Base-by-base conservation (phyloP, 306 rosid genomes). In the Citrullus amarus region DNA sequence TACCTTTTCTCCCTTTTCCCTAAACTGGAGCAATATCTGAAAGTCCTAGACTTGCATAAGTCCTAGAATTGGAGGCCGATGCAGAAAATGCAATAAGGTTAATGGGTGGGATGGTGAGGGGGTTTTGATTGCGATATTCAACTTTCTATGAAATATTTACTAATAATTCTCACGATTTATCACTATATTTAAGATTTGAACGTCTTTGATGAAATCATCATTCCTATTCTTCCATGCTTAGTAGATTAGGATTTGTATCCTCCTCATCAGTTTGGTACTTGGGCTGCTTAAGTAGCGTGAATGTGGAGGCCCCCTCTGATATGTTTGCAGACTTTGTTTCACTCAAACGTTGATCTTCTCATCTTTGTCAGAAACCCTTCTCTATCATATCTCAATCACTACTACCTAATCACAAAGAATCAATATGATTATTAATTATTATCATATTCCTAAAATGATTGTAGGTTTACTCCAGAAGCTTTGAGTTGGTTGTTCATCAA, bases 391-490 rank as follows among this genome's bases (percentile, higher is more conserved):
- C 15, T 25, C 60, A 30, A 22, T n/a, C 43, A 10, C 11, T n/a
- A 34, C 44, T 34, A 15, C 28, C 48, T 16, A 36, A 8, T 18
- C 28, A 36, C 20, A 4, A 10, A 68, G 17, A 71, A 48, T 71
- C 41, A 71, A 2, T 3, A 48, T 71, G 32, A 48, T 71, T 14
- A 11, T 10, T 51, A 50, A 50, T 3, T 50, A 8, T 1, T 4
- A 72, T 72, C 22, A 25, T 13, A 50, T 44, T 50, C 6, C 36
- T 20, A 50, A 51, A 73, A 16, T 30, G 8, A 28, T 73, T 30
- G 30, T 51, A 92, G 99, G 88, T 95, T 95, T 88, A 87, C 96
- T 83, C 99, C 97, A 58, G 99, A 91, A 78, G 96, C 97, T 81
- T 83, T 92, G 83, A 95, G 90, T 86, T 95, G 93, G 93, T 79